Base-by-base conservation (phyloP, 2,329 filamentous ascomycete species). In the Malbranchea zuffiana region DNA sequence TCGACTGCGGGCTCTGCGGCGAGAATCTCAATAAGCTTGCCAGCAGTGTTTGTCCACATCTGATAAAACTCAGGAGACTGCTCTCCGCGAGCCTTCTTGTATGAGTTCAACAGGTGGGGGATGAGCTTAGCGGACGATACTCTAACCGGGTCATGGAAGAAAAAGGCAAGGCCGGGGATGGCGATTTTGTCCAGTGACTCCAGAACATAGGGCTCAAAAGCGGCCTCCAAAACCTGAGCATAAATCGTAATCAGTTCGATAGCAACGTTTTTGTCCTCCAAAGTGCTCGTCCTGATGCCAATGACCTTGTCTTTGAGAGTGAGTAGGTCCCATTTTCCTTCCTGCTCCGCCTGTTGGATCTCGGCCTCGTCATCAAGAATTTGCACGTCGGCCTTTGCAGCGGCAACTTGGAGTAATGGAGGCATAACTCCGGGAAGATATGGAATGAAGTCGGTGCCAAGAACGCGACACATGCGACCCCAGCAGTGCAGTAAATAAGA, bases 231-330 rank as follows among this genome's bases (percentile, higher is more conserved):
- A 17, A 94, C 87, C 57, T 95, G 86, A 1, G 90, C 88, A 55
- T 98, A 98, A 44, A 98, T 88, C 31, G 93, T 87, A 43, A 98
- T 81, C 36, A 98, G 76, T 63, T 98, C 90, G 47, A 98, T 96
- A n/a, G 90, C 90, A 74, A 94, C 95, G 61, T 96, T 87, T 69
- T 98, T 98, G 64, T 98, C 90, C 52, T 98, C 90, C 60, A 98
- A 79, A 6, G 82, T 84, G 58, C 85, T 94, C 5, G 90, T 98
- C 66, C 87, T 86, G 65, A 98, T 98, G 46, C 90, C 90, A 53
- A 98, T 95, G 61, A 94, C 84, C 68, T 96, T 96, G 47, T 90
- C 90, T 64, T 94, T 94, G 39, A 98, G 72, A 6, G 90, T 90
- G 11, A 98, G 86, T 48, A 98, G 71, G 60, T 98, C 90, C 90